phyloP scores from a whole-genome alignment of 2,329 filamentous ascomycete genomes.

The Boeremia lycopersici region DNA sequence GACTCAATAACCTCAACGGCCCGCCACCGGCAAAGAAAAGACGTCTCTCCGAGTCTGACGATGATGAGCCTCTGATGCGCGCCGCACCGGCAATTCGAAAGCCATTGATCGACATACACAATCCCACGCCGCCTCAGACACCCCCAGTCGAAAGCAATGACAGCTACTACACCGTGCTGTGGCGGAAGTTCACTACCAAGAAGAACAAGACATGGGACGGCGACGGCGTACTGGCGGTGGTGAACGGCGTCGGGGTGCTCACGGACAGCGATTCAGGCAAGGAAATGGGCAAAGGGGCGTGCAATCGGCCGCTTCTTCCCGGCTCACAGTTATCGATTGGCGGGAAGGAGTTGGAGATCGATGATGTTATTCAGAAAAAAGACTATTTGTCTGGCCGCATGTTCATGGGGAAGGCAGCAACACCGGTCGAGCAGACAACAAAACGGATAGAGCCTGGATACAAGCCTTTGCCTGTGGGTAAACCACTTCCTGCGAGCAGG shows the following conservation, averaged over 20 bases:
- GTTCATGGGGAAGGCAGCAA: slow-evolving; percentile 46
- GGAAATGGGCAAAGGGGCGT: slow-evolving; percentile 65
- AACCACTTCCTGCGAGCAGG: slow-evolving; percentile 7
- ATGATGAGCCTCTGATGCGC: slow-evolving; percentile 24
- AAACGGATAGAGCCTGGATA: slow-evolving; percentile 24
- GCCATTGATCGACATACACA: slow-evolving; percentile 36
- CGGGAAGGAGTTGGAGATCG: slow-evolving; percentile 72
- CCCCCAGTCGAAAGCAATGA: slow-evolving; percentile 34
- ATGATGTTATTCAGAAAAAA: slow-evolving; percentile 64
- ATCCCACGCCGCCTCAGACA: slow-evolving; percentile 26
- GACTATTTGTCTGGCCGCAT: slow-evolving; percentile 61
- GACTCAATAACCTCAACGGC: slow-evolving; percentile 24
- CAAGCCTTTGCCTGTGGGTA: slow-evolving; percentile 18
- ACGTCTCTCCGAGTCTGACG: slow-evolving; percentile 44
- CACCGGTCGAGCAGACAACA: slow-evolving; percentile 23
- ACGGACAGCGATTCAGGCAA: slow-evolving; percentile 66
- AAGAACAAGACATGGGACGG: slow-evolving; percentile 82
- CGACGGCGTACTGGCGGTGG: slow-evolving; percentile 67
- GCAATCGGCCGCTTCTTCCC: slow-evolving; percentile 62
- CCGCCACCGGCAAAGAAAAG: slow-evolving; percentile 52
- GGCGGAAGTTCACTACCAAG: slow-evolving; percentile 71
- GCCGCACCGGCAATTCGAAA: slow-evolving; percentile 33
- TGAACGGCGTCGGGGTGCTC: slow-evolving; percentile 63
- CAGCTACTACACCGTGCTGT: slow-evolving; percentile 53
- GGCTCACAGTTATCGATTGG: slow-evolving; percentile 67